phyloP scores from a whole-genome alignment of 1,139 yeast genomes.

The Zygosaccharomyces sapae region DNA sequence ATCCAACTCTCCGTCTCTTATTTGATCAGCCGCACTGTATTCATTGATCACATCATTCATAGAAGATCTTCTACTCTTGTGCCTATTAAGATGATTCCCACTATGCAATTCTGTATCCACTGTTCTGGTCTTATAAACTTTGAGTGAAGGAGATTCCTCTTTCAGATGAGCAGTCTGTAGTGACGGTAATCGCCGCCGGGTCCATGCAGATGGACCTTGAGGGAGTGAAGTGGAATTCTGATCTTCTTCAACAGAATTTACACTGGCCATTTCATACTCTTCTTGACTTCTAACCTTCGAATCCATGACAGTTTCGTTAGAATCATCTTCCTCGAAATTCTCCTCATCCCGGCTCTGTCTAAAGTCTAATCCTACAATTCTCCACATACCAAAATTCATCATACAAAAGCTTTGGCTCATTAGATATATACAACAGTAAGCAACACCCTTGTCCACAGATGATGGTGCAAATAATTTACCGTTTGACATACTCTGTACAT shows the following conservation, averaged over 20 bases:
- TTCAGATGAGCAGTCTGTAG: not conserved
- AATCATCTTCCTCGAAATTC: conserved; percentile 7
- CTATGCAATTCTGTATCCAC: not conserved
- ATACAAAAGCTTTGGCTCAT: conserved; percentile 63
- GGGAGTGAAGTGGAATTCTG: not conserved
- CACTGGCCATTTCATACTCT: not conserved
- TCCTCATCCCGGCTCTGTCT: conserved; percentile 30
- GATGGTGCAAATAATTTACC: conserved; percentile 53
- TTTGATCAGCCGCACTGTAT: conserved; percentile 45
- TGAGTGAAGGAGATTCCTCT: not conserved
- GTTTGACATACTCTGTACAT: conserved; percentile 72
- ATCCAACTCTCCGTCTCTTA: conserved; percentile 30
- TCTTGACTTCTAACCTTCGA: not conserved
- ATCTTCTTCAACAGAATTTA: not conserved
- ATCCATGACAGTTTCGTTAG: not conserved
- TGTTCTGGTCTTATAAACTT: conserved; percentile 7
- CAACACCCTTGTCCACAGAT: conserved; percentile 70
- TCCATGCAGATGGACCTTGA: not conserved
- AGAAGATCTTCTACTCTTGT: conserved; percentile 37
- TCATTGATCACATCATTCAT: conserved; percentile 55
- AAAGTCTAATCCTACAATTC: conserved; percentile 70
- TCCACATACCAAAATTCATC: conserved; percentile 72
- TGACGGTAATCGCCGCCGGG: not conserved
- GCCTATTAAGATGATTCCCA: not conserved
- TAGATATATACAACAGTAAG: conserved; percentile 73